Evolutionary conservation across 345 rosid species (phyloP), one percentile per base, ranked within the genome.

Genomic region (Camelina neglecta): DNA sequence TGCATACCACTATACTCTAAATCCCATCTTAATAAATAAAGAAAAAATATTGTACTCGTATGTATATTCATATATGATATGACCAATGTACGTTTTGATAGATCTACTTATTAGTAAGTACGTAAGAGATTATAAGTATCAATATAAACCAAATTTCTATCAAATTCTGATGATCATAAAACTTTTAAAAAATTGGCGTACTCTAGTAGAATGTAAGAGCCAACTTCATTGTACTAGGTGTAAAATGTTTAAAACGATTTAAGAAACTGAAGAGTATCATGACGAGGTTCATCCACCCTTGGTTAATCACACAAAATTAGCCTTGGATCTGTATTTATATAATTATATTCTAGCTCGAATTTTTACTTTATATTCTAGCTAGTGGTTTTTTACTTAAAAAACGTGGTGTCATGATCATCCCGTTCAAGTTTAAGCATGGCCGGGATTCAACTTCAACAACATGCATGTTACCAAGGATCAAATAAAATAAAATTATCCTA

Each of bases 321-420:
- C 51, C 4, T 47, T 47, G 20, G 6, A 47, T 47, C 51, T 47
- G 0, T 42, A 42, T 42, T 64, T 29, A 44, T 31, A 12, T 39
- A 18, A 18, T 54, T 41, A 4, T 4, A 7, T 31, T 21, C 1
- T 56, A 57, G 39, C 0, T 73, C 18, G 18, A 18, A 18, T 18
- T 64, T 29, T 55, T 31, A 12, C 23, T 39, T 54, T 41, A 4
- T 4, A 7, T 31, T 21, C 1, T 56, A 57, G 39, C 0, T 73
- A 47, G 57, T 73, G 29, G 58, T 36, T 66, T 65, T 47, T 47
- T 35, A 35, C 53, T 66, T n/a, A 12, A 36, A 35, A 29, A 58
- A n/a, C 61, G 54, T 47, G 73, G 45, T 75, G 73, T 18, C 67
- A 67, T 67, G 60, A 75, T 74, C 21, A 64, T 13, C 38, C 13